Evolutionary conservation across 495 filamentous ascomycete species (phyloP), one percentile per base, ranked within the genome.

Genomic region (Choiromyces venosus): DNA sequence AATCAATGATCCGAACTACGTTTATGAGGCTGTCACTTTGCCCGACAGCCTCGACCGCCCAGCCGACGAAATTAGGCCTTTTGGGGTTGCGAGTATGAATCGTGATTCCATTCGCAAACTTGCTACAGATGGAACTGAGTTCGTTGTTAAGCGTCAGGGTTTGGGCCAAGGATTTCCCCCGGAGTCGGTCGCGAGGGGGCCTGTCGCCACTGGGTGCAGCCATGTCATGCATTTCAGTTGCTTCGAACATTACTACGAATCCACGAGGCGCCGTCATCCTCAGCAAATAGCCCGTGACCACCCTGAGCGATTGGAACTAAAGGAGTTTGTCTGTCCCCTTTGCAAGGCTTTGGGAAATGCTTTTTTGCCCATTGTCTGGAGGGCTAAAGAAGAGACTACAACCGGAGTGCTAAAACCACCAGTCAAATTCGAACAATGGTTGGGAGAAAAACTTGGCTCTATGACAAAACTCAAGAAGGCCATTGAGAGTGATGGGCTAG

Each of bases 201-300:
- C 94, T 5, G 91, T 98, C 8, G 89, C 93, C 10, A 93, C 92
- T 56, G 92, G 94, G 38, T 99, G 95, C 83, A 94, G 93, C 8
- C 95, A 99, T 82, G 94, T 98, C 75, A 99, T 99, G 95, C 95
- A 99, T 81, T 99, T 92, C 80, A 88, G 88, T 40, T 99, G 95
- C 82, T 99, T 98, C 79, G 94, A 97, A 76, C 87, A 89, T 39
- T 98, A 97, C 82, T 90, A 90, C 79, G 86, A 89, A 25, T 91
- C 94, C 0, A 95, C 92, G 0, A 85, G 88, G 67, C 88, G 93
- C 68, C 88, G 95, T 65, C 96, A 99, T 75, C 87, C 85, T 44
- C 92, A 93, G 76, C 95, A 98, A 78, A 95, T 98, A 81, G 93
- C 96, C 21, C 88, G 95, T 6, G 91, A 95, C 73, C 94, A 97